Percentiles rank a stretch among this genome's conserved stretches.
These are phyloP conservation scores for Euphorbia lathyris DNA, from an alignment of 345 rosid species.

Conservation along the genomic window DNA sequence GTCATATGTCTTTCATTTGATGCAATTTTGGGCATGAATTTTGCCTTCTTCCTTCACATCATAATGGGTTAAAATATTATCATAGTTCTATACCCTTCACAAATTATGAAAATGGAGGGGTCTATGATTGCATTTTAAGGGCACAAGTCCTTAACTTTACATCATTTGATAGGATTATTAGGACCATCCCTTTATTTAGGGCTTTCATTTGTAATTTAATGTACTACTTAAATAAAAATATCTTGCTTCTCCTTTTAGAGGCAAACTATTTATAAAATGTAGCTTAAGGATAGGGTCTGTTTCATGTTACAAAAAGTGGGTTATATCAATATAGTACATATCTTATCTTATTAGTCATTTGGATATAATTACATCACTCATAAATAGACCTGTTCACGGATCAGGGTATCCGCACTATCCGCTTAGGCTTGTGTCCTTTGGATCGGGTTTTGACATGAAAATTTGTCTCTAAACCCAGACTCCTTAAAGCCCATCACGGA, in stretches of 20 bases:
- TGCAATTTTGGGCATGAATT: neutral
- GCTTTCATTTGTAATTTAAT: neutral
- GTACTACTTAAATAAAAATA: neutral
- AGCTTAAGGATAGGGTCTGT: neutral
- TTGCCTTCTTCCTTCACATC: constrained; percentile 14
- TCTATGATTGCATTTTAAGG: constrained; percentile 9
- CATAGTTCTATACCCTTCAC: too few relatives aligned
- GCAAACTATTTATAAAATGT: constrained; percentile 3
- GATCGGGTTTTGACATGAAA: too few relatives aligned
- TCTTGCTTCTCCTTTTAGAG: constrained; percentile 18
- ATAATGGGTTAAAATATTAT: too few relatives aligned
- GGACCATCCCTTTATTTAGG: neutral
- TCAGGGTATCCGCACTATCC: too few relatives aligned
- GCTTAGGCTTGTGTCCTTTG: too few relatives aligned
- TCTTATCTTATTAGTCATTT: too few relatives aligned
- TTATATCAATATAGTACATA: too few relatives aligned
- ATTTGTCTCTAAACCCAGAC: too few relatives aligned
- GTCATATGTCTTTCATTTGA: constrained; percentile 29
- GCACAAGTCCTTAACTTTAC: neutral
- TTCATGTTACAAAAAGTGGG: neutral
- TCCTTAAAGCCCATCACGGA: too few relatives aligned
- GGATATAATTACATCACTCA: too few relatives aligned
- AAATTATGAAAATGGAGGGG: constrained; percentile 15
- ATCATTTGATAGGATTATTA: constrained; percentile 5
- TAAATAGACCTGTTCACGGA: too few relatives aligned